These are phyloP conservation scores for Tieghemiomyces parasiticus DNA, from an alignment of 192 early-diverging fungal species.

Conservation along the genomic window DNA sequence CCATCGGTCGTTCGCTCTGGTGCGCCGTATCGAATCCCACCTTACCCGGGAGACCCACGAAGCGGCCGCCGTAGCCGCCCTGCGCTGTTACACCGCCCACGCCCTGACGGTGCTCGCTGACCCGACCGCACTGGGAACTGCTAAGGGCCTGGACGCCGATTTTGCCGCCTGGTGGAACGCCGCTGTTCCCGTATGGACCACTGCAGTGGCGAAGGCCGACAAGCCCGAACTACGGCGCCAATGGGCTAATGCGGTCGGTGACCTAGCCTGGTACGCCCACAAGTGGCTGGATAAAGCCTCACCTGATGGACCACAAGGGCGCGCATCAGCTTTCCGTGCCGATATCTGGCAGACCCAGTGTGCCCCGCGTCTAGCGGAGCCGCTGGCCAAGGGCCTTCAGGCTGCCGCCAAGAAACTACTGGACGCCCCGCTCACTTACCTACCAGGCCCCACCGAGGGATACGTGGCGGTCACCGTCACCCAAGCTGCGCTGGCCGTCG, in stretches of 20 bases:
- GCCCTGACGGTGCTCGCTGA: background rate
- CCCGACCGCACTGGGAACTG: background rate
- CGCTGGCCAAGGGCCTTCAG: background rate
- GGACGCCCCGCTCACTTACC: background rate
- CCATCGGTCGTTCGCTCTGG: background rate
- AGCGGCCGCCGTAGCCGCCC: background rate
- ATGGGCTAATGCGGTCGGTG: background rate
- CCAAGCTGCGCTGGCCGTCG: too few relatives aligned
- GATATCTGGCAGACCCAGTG: background rate
- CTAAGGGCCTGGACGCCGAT: background rate
- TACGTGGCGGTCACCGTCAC: background rate
- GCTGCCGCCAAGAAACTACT: background rate
- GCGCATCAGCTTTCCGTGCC: background rate
- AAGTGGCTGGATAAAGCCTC: background rate
- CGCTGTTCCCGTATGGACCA: background rate
- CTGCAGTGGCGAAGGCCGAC: background rate
- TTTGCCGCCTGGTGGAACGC: background rate
- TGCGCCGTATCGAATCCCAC: background rate
- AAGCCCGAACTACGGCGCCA: slow-evolving; percentile 5
- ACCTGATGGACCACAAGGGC: background rate
- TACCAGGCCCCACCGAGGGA: background rate
- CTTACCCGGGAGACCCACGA: slow-evolving; percentile 7
- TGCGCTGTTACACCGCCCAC: background rate
- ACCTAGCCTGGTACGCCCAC: background rate
- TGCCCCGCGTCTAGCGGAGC: background rate